These are phyloP conservation scores for Debaryomyces singareniensis DNA, from an alignment of 1,139 yeast species.

Conservation along the genomic window DNA sequence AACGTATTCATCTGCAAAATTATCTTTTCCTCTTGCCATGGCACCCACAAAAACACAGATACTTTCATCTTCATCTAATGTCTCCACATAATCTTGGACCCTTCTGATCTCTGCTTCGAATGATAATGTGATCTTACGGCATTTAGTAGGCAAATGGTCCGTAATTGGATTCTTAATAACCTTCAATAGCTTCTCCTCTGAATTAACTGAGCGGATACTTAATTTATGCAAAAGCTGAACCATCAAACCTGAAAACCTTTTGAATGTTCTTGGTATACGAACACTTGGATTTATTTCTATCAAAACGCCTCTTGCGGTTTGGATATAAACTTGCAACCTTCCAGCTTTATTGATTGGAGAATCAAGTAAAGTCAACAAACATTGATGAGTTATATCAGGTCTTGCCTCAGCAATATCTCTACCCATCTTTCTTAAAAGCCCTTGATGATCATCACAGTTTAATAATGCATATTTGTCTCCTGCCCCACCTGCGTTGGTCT, in stretches of 20 bases:
- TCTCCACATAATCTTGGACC: slow-evolving; percentile 82
- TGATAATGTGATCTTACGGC: slow-evolving; percentile 90
- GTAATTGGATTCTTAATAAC: slow-evolving; percentile 96
- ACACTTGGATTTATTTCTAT: slow-evolving; percentile 95
- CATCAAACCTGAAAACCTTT: slow-evolving; percentile 95
- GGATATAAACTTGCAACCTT: slow-evolving; percentile 89
- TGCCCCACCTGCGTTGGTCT: slow-evolving; percentile 69
- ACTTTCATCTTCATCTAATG: slow-evolving; percentile 82
- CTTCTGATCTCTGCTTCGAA: slow-evolving; percentile 85
- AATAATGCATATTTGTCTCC: slow-evolving; percentile 90
- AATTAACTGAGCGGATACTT: slow-evolving; percentile 88
- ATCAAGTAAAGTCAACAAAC: slow-evolving; percentile 85
- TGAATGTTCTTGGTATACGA: slow-evolving; percentile 95
- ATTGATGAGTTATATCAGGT: slow-evolving; percentile 96
- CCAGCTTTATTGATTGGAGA: slow-evolving; percentile 98
- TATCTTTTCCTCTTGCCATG: slow-evolving; percentile 98
- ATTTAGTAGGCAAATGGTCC: slow-evolving; percentile 92
- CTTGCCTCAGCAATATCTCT: slow-evolving; percentile 97
- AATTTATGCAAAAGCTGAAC: slow-evolving; percentile 90
- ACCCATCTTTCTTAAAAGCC: slow-evolving; percentile 89
- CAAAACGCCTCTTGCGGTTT: slow-evolving; percentile 89
- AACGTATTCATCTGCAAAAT: slow-evolving; percentile 92
- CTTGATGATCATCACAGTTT: slow-evolving; percentile 98
- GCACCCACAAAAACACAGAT: slow-evolving; percentile 98
- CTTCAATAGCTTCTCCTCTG: slow-evolving; percentile 87